Evolutionary conservation across 345 rosid genomes (phyloP).

Genomic region (Salix koriyanagi): DNA sequence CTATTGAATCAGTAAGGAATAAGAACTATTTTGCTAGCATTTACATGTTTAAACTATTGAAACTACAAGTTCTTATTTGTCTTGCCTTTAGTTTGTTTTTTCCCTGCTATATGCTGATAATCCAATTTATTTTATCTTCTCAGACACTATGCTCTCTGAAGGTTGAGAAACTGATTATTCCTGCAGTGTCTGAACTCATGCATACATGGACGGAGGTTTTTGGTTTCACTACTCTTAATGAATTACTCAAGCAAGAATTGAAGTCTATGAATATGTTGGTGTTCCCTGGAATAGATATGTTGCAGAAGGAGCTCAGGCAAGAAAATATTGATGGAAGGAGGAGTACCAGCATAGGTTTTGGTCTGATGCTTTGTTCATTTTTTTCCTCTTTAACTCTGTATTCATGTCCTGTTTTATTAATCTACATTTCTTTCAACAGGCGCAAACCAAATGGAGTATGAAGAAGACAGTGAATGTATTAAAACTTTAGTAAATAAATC

Average conservation of each 20-base stretch:
- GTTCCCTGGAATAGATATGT: slow-evolving; percentile 35
- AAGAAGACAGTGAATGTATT: slow-evolving; percentile 5
- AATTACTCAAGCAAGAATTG: slow-evolving; percentile 23
- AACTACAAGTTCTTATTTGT: background rate
- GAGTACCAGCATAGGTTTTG: slow-evolving; percentile 30
- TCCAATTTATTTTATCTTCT: background rate
- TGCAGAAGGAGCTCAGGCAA: slow-evolving; percentile 27
- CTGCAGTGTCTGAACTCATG: slow-evolving; percentile 29
- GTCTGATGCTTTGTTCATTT: background rate
- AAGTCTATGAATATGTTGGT: slow-evolving; percentile 26
- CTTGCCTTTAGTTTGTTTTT: background rate
- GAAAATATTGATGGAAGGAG: slow-evolving; percentile 27
- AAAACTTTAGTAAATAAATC: slow-evolving; percentile 24
- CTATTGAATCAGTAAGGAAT: slow-evolving; percentile 25
- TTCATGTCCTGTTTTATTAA: background rate
- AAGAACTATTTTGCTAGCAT: background rate
- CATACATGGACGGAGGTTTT: slow-evolving; percentile 33
- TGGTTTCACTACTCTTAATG: slow-evolving; percentile 25
- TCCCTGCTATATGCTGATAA: background rate
- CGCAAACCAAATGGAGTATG: slow-evolving; percentile 8
- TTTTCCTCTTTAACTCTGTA: background rate
- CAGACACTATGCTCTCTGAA: slow-evolving; percentile 25
- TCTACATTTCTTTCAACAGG: slow-evolving; percentile 16
- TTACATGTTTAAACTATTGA: background rate
- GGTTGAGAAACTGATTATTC: slow-evolving; percentile 31